Evolutionary conservation across 257 asterid species (phyloP).

Genomic region (Primulina huaijiensis): DNA sequence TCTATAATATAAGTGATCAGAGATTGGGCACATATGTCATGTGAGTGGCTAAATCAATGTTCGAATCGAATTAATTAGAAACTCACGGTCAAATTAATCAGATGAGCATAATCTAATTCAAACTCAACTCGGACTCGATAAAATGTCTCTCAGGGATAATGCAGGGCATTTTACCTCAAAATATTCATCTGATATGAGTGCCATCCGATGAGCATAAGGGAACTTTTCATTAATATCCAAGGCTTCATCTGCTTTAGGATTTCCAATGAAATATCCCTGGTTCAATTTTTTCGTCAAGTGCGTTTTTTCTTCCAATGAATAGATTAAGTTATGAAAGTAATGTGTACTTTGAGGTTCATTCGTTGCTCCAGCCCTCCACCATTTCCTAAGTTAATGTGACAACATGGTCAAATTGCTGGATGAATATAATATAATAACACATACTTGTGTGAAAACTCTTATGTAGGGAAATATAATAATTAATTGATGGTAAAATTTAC

Average conservation of each 20-base stretch:
- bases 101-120: too few species aligned
- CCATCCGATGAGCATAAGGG: conserved; percentile 37
- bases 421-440: background rate
- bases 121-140: too few species aligned
- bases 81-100: too few species aligned
- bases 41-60: too few species aligned
- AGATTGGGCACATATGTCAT: too few species aligned
- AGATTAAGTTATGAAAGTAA: too few species aligned
- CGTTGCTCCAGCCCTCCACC: background rate
- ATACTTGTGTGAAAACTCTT: background rate
- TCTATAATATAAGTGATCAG: too few species aligned
- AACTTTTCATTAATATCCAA: conserved; percentile 18
- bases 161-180: background rate
- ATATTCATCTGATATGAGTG: conserved; percentile 28
- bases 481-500: conserved; percentile 1
- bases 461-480: background rate
- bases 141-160: too few species aligned
- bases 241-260: conserved; percentile 22
- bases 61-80: too few species aligned
- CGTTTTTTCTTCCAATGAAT: too few species aligned
- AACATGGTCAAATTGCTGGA: too few species aligned
- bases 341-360: background rate
- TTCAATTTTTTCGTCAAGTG: background rate
- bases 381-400: background rate
- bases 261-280: conserved; percentile 38